Percentiles rank a stretch among this genome's conserved stretches.
Conservation (phyloP, 139 green algal species). For the Micractinium conductrix region DNA sequence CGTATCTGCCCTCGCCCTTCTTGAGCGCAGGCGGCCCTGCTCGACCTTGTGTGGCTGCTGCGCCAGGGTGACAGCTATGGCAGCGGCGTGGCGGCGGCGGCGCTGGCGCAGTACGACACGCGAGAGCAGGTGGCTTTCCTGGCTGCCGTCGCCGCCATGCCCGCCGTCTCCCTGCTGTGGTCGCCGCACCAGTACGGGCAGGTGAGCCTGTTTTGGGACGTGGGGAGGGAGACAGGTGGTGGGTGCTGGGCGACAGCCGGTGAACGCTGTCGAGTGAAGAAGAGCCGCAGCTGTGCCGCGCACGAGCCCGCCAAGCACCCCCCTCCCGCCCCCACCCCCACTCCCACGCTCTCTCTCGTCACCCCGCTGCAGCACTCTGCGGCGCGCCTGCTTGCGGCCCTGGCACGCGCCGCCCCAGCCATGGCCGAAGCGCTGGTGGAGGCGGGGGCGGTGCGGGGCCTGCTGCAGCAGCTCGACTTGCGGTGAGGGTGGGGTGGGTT, state of each 20-base stretch:
- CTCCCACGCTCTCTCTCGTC: too few species aligned
- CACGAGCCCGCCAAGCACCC: too few species aligned
- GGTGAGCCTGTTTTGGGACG: too few species aligned
- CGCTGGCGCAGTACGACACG: slow-evolving; percentile 12
- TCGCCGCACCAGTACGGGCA: slow-evolving; percentile 12
- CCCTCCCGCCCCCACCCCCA: too few species aligned
- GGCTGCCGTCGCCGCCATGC: slow-evolving; percentile 1
- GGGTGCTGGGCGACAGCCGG: too few species aligned
- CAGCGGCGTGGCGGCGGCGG: slow-evolving; percentile 32
- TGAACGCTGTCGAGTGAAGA: too few species aligned
- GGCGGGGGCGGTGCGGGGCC: slow-evolving; percentile 3
- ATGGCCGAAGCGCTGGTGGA: slow-evolving; percentile 11
- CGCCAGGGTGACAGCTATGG: slow-evolving; percentile 31
- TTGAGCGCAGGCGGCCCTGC: neutral
- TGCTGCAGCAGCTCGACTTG: slow-evolving; percentile 26
- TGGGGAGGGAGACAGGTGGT: too few species aligned
- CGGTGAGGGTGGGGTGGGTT: neutral
- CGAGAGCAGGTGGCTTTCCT: neutral
- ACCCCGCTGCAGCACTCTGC: too few species aligned
- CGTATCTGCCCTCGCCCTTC: neutral
- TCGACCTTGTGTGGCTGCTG: slow-evolving; percentile 41
- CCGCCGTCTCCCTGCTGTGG: slow-evolving; percentile 10
- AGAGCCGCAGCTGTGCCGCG: too few species aligned
- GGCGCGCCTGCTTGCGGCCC: slow-evolving; percentile 13
- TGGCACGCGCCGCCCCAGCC: neutral